Evolutionary conservation across 805 yeast genomes (phyloP).

Genomic region (Candida sonorensis): DNA sequence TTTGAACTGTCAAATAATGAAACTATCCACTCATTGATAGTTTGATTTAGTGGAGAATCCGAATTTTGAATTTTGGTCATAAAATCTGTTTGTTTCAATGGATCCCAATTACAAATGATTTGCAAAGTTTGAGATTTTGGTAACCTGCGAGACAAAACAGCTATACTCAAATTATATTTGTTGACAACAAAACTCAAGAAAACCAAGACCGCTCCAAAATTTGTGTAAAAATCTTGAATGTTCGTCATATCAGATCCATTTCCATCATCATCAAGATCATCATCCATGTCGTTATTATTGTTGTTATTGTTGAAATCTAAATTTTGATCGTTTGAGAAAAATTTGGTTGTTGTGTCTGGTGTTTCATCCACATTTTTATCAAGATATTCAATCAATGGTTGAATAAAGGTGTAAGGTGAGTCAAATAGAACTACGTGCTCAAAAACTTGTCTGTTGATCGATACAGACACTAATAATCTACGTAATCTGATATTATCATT

Average conservation of each 20-base stretch:
- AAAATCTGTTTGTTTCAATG: constrained; percentile 6
- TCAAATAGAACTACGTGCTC: constrained; percentile 37
- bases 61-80: constrained; percentile 13
- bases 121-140: constrained; percentile 3
- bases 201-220: constrained; percentile 56
- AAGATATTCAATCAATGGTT: constrained; percentile 42
- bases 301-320: no score
- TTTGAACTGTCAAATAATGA: constrained; percentile 57
- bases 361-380: constrained; percentile 33
- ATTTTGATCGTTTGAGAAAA: no score
- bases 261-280: constrained; percentile 21
- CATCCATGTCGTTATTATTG: constrained; percentile 10
- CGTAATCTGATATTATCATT: constrained; percentile 39
- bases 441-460: constrained; percentile 35
- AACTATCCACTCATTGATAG: constrained; percentile 64
- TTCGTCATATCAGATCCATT: constrained; percentile 52
- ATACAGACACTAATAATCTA: constrained; percentile 46
- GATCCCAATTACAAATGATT: constrained; percentile 10
- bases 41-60: constrained; percentile 19
- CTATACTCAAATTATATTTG: constrained; percentile 11
- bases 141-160: neutral
- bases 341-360: no score
- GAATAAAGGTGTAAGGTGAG: constrained; percentile 36
- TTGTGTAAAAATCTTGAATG: constrained; percentile 56
- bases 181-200: constrained; percentile 27